Conservation (phyloP, 768 basidiomycete genomes). For the Tulasnella sp. region DNA sequence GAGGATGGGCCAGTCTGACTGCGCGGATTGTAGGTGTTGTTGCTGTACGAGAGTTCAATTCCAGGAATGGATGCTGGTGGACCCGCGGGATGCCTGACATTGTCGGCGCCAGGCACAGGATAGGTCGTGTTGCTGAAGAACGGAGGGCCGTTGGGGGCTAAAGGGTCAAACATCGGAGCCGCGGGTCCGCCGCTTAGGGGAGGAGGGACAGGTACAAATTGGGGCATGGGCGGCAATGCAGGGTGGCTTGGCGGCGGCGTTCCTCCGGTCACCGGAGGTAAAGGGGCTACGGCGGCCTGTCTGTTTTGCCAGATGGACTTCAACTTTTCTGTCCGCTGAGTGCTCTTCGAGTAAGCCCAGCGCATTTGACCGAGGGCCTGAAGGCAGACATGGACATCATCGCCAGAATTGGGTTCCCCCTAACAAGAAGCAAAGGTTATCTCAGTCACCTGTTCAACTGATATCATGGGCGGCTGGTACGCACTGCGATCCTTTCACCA, state of each 20-base stretch:
- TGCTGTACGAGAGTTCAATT: background rate
- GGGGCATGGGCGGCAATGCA: background rate
- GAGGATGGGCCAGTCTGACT: background rate
- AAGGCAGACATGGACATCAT: slow-evolving; percentile 58
- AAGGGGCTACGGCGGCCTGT: background rate
- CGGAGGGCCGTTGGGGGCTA: background rate
- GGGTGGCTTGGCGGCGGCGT: slow-evolving; percentile 9
- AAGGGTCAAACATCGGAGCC: slow-evolving; percentile 9
- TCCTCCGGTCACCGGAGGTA: background rate
- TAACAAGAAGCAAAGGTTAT: background rate
- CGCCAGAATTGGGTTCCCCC: slow-evolving; percentile 49
- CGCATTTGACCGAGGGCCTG: slow-evolving; percentile 74
- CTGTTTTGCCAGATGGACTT: slow-evolving; percentile 12
- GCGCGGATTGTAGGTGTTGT: background rate
- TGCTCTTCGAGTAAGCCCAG: slow-evolving; percentile 67
- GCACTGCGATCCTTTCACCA: slow-evolving; percentile 61
- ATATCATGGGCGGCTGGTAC: background rate
- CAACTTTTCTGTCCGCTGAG: slow-evolving; percentile 47
- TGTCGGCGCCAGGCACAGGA: background rate
- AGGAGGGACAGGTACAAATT: background rate
- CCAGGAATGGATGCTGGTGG: background rate
- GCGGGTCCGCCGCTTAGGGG: background rate
- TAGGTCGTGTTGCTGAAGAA: background rate
- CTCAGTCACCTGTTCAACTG: background rate
- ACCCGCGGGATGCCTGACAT: background rate